Base-by-base conservation (phyloP, 2,329 filamentous ascomycete genomes). In the Beauveria sp. region DNA sequence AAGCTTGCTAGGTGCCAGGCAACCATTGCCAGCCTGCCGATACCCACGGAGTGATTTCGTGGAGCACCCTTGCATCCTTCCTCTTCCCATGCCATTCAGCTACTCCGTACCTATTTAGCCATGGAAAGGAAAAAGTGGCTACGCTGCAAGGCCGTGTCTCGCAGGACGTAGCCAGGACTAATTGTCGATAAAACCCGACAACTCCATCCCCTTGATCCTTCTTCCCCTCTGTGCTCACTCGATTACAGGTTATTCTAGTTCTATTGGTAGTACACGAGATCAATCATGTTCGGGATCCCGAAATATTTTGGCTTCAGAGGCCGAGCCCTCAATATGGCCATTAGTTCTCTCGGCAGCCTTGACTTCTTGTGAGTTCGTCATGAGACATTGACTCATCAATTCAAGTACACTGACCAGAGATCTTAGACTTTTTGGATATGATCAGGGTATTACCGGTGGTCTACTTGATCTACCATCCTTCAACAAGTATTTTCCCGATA, bases 391-490 rank as follows among this genome's bases (percentile, higher is more conserved):
- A 18, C n/a, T 24, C 12, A 42, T 4, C 34, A 8, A 16, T 42
- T 42, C 7, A 14, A 24, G 14, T 3, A 8, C 26, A 28, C 46
- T 49, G 1, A 28, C 6, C 12, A 5, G n/a, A 12, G 7, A 46
- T 24, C 3, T 22, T 28, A 63, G 59, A 42, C 59, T 61, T 20
- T 61, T 61, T 30, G 59, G 59, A 30, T 61, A 61, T 45, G 86
- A 88, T 72, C 84, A 86, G 72, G 83, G 86, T 67, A 84, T 88
- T 2, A 88, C 87, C 77, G 86, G 84, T 49, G 84, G 83, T 61
- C 81, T 91, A 61, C 77, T 91, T 60, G 88, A 86, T 2, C 78
- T 90, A 2, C 71, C 73, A 10, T 72, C 82, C 66, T 83, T 84
- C 66, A 74, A 81, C 14, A 58, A 65, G 2, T 82, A 77, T 69